A percentile compares a stretch with the other conserved stretches of the same genome.
Conservation (phyloP, 352 stramenopile species). For the Globisporangium viniferum region DNA sequence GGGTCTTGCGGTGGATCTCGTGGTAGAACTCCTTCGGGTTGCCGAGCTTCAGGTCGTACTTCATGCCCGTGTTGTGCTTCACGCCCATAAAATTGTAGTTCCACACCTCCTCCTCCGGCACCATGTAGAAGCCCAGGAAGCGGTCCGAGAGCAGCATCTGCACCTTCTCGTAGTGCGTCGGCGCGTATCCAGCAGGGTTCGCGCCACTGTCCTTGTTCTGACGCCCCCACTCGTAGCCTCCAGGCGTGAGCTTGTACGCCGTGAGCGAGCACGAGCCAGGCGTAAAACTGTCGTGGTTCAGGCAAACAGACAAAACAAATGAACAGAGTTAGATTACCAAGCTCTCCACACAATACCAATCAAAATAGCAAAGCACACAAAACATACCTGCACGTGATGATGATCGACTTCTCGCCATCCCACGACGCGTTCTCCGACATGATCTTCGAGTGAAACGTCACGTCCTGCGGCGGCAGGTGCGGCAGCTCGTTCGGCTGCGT, state of each 20-base stretch:
- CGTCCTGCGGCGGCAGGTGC: constrained; percentile 95
- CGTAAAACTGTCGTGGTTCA: constrained; percentile 89
- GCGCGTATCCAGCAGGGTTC: constrained; percentile 93
- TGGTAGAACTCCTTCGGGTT: constrained; percentile 99
- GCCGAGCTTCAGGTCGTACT: constrained; percentile 97
- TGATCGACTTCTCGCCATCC: constrained; percentile 97
- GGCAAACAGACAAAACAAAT: not conserved
- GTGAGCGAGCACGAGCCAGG: constrained; percentile 99
- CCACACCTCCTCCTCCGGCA: constrained; percentile 97
- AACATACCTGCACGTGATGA: constrained; percentile 91
- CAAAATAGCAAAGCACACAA: not conserved
- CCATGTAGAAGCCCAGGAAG: constrained; percentile 99
- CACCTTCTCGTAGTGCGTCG: constrained; percentile 98
- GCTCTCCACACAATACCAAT: not conserved
- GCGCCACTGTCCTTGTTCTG: constrained; percentile 96
- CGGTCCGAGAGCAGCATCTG: constrained; percentile 99
- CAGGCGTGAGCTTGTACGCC: constrained; percentile 97
- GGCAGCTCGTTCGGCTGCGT: constrained; percentile 98
- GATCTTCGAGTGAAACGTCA: constrained; percentile 96
- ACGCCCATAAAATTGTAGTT: constrained; percentile 99
- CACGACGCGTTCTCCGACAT: constrained; percentile 96
- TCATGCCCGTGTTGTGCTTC: constrained; percentile 97
- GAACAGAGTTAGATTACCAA: constrained; percentile 3
- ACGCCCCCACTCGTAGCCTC: constrained; percentile 97
- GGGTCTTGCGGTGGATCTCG: constrained; percentile 97